Percentiles rank a stretch among this genome's conserved stretches.
Evolutionary conservation across 2,329 filamentous ascomycete species (phyloP).

Genomic region (Bipolaris gigantea): DNA sequence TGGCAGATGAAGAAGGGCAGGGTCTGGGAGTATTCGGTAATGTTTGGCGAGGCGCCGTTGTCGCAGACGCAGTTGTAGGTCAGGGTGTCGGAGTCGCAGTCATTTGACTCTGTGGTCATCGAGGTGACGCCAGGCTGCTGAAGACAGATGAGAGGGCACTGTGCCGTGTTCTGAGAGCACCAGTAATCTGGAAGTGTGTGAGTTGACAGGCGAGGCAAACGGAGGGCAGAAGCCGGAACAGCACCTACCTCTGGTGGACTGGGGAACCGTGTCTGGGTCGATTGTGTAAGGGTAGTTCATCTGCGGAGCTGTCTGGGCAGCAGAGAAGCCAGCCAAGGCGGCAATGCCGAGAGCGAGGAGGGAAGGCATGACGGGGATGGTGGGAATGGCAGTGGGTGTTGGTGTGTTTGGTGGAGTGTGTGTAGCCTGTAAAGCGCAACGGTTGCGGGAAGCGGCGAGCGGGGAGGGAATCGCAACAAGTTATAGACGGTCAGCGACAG

Average conservation of each 20-base stretch:
- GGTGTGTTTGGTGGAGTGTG: conserved; percentile 1
- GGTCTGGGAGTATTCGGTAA: conserved; percentile 76
- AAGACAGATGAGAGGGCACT: conserved; percentile 73
- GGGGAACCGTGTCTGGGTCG: conserved; percentile 62
- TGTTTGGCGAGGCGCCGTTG: conserved; percentile 67
- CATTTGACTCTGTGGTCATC: conserved; percentile 60
- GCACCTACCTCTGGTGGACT: conserved; percentile 56
- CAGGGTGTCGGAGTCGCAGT: conserved; percentile 65
- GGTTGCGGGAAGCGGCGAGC: not conserved
- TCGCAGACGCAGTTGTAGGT: conserved; percentile 74
- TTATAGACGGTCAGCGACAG: conserved; percentile 29
- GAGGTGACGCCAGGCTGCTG: conserved; percentile 55
- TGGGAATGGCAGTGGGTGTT: not conserved
- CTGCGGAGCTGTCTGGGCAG: conserved; percentile 50
- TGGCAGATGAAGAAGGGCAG: conserved; percentile 77
- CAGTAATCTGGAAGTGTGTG: conserved; percentile 55
- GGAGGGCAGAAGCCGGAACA: not conserved
- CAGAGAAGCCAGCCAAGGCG: conserved; percentile 56
- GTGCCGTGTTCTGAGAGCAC: conserved; percentile 65
- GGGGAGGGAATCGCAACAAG: conserved; percentile 18
- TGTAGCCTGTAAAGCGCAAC: conserved; percentile 5
- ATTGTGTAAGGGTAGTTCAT: conserved; percentile 53
- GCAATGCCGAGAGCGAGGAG: conserved; percentile 55
- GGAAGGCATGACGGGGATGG: conserved; percentile 47
- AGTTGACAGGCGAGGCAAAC: conserved; percentile 12